phyloP scores from a whole-genome alignment of 1,284 basidiomycete genomes.

The Singerocomus inundabilis region DNA sequence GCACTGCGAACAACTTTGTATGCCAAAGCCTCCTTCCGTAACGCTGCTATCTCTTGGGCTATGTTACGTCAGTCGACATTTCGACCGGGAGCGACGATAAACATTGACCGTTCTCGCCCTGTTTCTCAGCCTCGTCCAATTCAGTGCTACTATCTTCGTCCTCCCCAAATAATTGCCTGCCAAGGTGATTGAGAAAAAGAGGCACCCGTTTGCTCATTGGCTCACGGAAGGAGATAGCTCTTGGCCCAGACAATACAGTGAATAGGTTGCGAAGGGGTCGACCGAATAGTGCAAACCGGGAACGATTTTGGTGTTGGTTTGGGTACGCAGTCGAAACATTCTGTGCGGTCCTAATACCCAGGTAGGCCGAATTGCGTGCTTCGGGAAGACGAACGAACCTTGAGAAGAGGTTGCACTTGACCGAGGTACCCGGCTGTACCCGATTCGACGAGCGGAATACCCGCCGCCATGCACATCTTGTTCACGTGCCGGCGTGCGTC shows the following conservation, averaged over 20 bases:
- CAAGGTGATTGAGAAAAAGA: not conserved
- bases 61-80: conserved; percentile 7
- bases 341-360: conserved; percentile 65
- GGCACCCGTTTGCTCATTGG: conserved; percentile 2
- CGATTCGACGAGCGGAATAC: conserved; percentile 91
- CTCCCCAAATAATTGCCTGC: conserved; percentile 92
- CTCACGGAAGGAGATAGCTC: conserved; percentile 92
- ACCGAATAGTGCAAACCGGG: conserved; percentile 97
- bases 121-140: conserved; percentile 81
- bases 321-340: conserved; percentile 90
- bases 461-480: conserved; percentile 92
- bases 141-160: conserved; percentile 79
- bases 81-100: not conserved
- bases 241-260: conserved; percentile 99
- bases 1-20: conserved; percentile 79
- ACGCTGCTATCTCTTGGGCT: conserved; percentile 89
- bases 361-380: conserved; percentile 1
- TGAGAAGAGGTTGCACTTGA: conserved; percentile 74
- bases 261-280: conserved; percentile 95
- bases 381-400: conserved; percentile 41
- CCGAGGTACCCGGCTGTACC: conserved; percentile 97
- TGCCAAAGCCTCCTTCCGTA: conserved; percentile 87
- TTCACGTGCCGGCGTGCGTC: conserved; percentile 94
- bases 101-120: conserved; percentile 78
- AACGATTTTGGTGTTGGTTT: conserved; percentile 93